Percentiles rank a stretch among this genome's conserved stretches.
These are phyloP conservation scores for Teratosphaeria pseudoeucalypti DNA, from an alignment of 2,329 filamentous ascomycete genomes.

Conservation along the genomic window DNA sequence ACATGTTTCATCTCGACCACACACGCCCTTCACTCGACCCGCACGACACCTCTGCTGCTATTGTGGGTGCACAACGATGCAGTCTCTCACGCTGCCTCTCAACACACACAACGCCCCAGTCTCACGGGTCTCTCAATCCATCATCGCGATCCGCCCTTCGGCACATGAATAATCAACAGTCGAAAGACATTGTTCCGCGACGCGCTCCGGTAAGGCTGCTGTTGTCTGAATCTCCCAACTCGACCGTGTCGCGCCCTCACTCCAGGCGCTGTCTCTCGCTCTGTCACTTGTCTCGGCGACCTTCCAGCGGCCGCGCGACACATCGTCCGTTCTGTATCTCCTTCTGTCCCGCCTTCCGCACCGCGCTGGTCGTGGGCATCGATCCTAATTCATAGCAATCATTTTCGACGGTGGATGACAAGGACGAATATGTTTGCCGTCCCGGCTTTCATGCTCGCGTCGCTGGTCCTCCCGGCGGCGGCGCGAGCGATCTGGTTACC, in stretches of 20 bases:
- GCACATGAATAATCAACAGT: not conserved
- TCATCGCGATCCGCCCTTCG: not conserved
- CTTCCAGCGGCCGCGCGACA: not conserved
- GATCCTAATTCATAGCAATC: not conserved
- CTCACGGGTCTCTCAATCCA: not conserved
- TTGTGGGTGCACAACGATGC: conserved; percentile 11
- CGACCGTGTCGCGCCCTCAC: not conserved
- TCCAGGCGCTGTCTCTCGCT: not conserved
- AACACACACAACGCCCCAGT: not conserved
- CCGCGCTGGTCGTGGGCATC: conserved; percentile 5
- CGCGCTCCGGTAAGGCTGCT: conserved; percentile 2
- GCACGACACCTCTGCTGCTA: conserved; percentile 11
- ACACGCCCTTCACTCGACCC: conserved; percentile 1
- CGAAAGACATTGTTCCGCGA: not conserved
- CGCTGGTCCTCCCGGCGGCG: conserved; percentile 6
- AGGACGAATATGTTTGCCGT: not conserved
- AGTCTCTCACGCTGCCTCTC: not conserved
- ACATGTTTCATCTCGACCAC: conserved; percentile 10
- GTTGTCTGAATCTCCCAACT: not conserved
- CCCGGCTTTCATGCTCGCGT: not conserved
- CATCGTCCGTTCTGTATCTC: conserved; percentile 1
- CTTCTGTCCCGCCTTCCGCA: not conserved
- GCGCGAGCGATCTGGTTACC: conserved; percentile 18
- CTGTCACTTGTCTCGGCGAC: not conserved
- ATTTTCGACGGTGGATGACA: not conserved